These are phyloP conservation scores for Yamadazyma akitaensis DNA, from an alignment of 805 yeast species.

Conservation along the genomic window DNA sequence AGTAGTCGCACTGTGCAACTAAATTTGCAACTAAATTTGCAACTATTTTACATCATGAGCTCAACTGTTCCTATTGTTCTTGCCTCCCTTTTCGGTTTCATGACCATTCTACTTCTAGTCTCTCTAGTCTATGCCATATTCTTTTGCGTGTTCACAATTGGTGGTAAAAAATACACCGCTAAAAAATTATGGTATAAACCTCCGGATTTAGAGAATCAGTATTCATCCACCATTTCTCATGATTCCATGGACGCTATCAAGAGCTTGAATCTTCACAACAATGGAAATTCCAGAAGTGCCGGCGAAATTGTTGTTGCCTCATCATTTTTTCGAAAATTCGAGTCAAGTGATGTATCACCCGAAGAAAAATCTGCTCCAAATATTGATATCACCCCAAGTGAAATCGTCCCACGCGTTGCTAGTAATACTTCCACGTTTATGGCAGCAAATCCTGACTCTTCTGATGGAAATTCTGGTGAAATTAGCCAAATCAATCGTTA, in stretches of 20 bases:
- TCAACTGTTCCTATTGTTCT: background rate
- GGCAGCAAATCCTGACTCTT: background rate
- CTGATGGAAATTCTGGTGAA: conserved; percentile 3
- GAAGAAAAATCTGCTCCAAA: background rate
- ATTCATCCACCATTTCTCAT: background rate
- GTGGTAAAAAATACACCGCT: background rate
- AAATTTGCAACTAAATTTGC: background rate
- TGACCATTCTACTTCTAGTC: background rate
- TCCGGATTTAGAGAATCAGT: background rate
- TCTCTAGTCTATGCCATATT: background rate
- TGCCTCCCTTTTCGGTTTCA: background rate
- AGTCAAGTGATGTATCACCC: background rate
- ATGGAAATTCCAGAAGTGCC: background rate
- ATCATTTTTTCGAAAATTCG: background rate
- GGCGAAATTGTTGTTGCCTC: conserved; percentile 4
- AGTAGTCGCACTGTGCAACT: too few species aligned
- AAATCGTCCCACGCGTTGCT: conserved; percentile 5
- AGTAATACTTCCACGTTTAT: conserved; percentile 16
- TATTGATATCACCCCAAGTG: conserved; percentile 3
- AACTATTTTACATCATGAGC: background rate
- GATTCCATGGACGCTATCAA: conserved; percentile 1
- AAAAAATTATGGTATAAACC: conserved; percentile 1
- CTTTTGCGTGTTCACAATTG: background rate
- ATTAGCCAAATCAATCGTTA: conserved; percentile 9
- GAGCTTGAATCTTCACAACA: background rate